phyloP scores from a whole-genome alignment of 257 asterid species.

The Solanum raphanifolium region DNA sequence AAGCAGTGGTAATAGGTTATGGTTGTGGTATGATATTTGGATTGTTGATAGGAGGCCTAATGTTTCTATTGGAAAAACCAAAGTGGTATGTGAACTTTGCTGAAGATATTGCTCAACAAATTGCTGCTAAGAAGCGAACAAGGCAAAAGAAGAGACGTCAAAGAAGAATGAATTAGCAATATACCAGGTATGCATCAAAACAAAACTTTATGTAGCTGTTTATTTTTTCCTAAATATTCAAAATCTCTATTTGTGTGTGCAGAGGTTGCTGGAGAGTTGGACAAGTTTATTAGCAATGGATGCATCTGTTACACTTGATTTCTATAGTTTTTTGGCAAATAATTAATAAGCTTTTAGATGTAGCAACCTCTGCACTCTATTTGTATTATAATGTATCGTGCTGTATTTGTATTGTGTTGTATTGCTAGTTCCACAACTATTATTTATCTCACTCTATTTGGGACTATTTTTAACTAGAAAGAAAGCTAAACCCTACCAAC shows the following conservation, averaged over 20 bases:
- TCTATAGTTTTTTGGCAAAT: background rate
- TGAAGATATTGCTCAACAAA: no score
- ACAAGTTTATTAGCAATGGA: background rate
- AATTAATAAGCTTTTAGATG: background rate
- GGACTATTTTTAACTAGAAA: no score
- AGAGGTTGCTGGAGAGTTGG: background rate
- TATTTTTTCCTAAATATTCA: no score
- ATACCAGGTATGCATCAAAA: background rate
- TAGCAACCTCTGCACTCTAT: background rate
- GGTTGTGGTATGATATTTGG: no score
- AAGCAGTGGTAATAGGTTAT: no score
- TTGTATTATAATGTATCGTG: background rate
- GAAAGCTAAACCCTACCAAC: no score
- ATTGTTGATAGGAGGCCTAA: no score
- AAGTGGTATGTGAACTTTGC: no score
- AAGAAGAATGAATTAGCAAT: background rate
- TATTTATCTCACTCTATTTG: no score
- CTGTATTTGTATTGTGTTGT: background rate
- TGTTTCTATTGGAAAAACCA: no score
- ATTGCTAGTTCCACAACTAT: background rate
- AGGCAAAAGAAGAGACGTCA: no score
- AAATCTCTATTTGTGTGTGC: background rate
- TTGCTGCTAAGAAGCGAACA: no score
- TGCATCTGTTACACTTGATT: background rate
- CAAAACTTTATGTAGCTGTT: background rate